A percentile compares a stretch with the other conserved stretches of the same genome.
Conservation (phyloP, 208 protist genomes). For the Zelonia costaricensis region DNA sequence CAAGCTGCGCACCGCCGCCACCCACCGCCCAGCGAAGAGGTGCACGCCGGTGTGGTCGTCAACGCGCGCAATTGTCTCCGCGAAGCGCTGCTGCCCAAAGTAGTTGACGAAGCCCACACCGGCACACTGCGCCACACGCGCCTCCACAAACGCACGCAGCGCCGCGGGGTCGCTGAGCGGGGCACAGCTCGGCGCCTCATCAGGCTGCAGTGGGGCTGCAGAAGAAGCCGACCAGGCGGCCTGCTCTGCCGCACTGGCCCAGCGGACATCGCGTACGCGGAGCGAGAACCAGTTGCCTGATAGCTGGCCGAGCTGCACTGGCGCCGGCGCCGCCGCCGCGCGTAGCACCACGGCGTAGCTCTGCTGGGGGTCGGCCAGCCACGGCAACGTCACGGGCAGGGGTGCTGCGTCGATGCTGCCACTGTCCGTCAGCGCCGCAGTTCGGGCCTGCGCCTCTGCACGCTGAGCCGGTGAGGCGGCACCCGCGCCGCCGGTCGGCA, state of each 20-base stretch:
- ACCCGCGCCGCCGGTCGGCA: constrained; percentile 25
- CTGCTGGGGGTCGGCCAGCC: constrained; percentile 35
- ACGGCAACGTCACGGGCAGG: constrained; percentile 27
- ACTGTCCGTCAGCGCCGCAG: background rate
- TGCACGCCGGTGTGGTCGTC: constrained; percentile 77
- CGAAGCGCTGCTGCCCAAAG: constrained; percentile 96
- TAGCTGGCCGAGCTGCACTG: constrained; percentile 42
- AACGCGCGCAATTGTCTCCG: constrained; percentile 39
- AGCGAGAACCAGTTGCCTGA: constrained; percentile 80
- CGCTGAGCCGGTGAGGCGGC: background rate
- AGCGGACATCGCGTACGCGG: constrained; percentile 43
- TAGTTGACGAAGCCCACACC: constrained; percentile 93
- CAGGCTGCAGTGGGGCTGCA: too few species aligned
- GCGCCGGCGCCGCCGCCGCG: constrained; percentile 4
- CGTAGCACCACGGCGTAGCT: constrained; percentile 36
- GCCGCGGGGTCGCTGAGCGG: too few species aligned
- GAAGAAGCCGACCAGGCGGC: too few species aligned
- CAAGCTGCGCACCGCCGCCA: constrained; percentile 55
- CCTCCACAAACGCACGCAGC: constrained; percentile 15
- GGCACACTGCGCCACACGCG: constrained; percentile 35
- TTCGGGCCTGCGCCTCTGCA: background rate
- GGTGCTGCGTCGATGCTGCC: background rate
- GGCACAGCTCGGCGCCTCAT: too few species aligned
- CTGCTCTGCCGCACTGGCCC: constrained; percentile 2
- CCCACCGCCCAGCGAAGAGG: constrained; percentile 58